Conservation (phyloP, 441 rosid species). For the Erysimum pusillum region DNA sequence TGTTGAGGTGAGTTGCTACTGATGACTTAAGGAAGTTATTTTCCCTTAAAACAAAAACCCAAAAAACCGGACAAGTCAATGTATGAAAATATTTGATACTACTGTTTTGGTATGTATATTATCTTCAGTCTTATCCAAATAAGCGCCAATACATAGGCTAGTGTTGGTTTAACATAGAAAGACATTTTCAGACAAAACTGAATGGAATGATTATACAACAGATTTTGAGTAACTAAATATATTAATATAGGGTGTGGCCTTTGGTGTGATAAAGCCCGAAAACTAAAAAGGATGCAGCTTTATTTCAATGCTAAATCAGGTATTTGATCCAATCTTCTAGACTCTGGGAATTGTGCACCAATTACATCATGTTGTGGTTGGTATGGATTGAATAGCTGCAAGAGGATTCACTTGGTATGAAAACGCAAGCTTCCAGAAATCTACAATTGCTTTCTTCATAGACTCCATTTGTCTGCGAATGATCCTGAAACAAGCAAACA, state of each 20-base stretch:
- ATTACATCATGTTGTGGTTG: conserved; percentile 50
- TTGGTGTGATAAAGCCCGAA: neutral
- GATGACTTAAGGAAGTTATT: too few species aligned
- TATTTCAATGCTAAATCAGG: conserved; percentile 22
- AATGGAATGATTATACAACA: neutral
- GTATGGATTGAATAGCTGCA: conserved; percentile 84
- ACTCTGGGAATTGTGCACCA: neutral
- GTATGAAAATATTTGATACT: too few species aligned
- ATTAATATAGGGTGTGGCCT: neutral
- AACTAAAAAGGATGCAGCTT: conserved; percentile 12
- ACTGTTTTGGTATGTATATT: neutral
- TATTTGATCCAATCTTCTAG: conserved; percentile 9
- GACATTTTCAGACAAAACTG: conserved; percentile 1
- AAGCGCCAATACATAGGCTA: neutral
- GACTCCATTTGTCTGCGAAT: conserved; percentile 53
- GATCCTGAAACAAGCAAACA: conserved; percentile 56
- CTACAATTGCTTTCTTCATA: conserved; percentile 65
- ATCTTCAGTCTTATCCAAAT: conserved; percentile 7
- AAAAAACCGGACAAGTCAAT: too few species aligned
- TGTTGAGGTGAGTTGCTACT: too few species aligned
- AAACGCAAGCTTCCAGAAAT: conserved; percentile 91
- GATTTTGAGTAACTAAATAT: conserved; percentile 18
- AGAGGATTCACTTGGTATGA: conserved; percentile 93
- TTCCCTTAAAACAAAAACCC: too few species aligned
- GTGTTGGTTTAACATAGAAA: neutral